Percentiles rank a stretch among this genome's conserved stretches.
These are phyloP conservation scores for Podospora pseudocomata DNA, from an alignment of 495 filamentous ascomycete species.

Conservation along the genomic window DNA sequence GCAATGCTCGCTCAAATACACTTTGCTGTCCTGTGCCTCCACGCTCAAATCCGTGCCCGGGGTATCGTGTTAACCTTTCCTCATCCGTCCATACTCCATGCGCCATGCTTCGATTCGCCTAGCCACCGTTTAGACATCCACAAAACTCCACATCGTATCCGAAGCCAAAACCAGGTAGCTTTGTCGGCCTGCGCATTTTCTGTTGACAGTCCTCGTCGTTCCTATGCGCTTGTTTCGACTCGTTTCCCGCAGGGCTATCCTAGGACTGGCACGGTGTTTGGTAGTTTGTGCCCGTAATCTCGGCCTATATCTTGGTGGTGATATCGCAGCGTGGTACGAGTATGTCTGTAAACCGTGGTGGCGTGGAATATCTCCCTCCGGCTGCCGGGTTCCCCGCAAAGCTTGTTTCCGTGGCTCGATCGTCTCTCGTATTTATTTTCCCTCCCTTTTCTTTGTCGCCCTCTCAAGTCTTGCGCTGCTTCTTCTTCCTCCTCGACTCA, in stretches of 20 bases:
- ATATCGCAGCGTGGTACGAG: not conserved
- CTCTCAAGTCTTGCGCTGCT: constrained; percentile 15
- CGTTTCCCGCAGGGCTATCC: not conserved
- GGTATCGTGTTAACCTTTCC: not conserved
- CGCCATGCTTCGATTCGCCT: not conserved
- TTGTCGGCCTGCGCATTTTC: not conserved
- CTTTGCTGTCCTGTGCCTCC: not conserved
- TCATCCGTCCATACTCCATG: not conserved
- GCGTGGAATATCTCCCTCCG: not conserved
- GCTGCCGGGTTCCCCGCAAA: not conserved
- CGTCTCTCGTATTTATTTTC: not conserved
- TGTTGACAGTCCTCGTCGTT: not conserved
- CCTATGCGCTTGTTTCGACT: not conserved
- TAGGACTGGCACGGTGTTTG: not conserved
- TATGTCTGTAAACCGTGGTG: not conserved
- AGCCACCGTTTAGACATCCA: not conserved
- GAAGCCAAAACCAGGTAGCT: not conserved
- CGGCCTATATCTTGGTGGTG: not conserved
- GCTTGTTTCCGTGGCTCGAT: not conserved
- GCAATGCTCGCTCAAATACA: not conserved
- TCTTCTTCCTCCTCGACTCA: constrained; percentile 13
- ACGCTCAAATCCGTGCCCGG: not conserved
- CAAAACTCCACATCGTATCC: not conserved
- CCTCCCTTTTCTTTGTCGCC: not conserved
- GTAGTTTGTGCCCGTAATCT: not conserved